Conservation (phyloP, 2,329 filamentous ascomycete genomes). For the Chalara sp. region DNA sequence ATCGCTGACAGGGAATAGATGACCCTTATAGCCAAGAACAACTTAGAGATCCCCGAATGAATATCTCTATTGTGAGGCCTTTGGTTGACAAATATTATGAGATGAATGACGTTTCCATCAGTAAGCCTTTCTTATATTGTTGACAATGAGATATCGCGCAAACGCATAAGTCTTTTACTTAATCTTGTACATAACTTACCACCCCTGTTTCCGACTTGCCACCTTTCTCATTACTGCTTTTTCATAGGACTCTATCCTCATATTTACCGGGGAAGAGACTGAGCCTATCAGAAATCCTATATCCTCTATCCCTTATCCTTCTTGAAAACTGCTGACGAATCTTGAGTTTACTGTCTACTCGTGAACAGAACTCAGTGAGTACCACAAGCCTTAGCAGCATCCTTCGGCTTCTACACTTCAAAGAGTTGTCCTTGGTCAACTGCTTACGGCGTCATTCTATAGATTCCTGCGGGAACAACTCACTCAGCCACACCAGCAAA, state of each 20-base stretch:
- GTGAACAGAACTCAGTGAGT: conserved; percentile 68
- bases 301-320: background rate
- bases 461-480: conserved; percentile 68
- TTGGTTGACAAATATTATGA: conserved; percentile 80
- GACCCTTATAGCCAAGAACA: conserved; percentile 67
- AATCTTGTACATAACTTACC: too few relatives aligned
- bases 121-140: conserved; percentile 32
- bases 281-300: too few relatives aligned
- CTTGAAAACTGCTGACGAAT: background rate
- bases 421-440: too few relatives aligned
- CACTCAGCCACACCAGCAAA: conserved; percentile 70
- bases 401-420: too few relatives aligned
- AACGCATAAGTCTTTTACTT: too few relatives aligned
- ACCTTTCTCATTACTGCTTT: too few relatives aligned
- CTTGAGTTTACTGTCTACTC: conserved; percentile 69
- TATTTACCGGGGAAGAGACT: too few relatives aligned
- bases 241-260: too few relatives aligned
- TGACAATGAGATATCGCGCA: too few relatives aligned
- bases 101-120: conserved; percentile 70
- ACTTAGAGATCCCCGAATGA: conserved; percentile 74
- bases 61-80: conserved; percentile 65
- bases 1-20: conserved; percentile 30
- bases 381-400: background rate
- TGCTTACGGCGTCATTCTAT: background rate
- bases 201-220: too few relatives aligned